These are phyloP conservation scores for Ophiostoma populinum DNA, from an alignment of 2,329 filamentous ascomycete genomes.

Conservation along the genomic window DNA sequence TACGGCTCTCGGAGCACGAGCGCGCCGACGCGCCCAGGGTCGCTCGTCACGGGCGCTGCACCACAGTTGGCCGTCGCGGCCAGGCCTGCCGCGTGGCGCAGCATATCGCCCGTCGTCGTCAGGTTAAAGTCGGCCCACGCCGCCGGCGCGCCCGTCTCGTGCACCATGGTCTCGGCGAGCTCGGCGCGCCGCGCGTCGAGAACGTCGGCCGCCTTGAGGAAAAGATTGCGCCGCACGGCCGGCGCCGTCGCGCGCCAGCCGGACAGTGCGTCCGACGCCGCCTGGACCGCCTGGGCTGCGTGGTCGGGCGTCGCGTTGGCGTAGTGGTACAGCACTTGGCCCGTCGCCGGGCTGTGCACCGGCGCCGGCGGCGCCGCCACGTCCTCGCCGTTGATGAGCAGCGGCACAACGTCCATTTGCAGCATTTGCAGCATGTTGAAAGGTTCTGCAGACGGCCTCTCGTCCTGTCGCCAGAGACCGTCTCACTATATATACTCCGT, in stretches of 20 bases:
- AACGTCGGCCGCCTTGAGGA: constrained; percentile 51
- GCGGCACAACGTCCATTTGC: background rate
- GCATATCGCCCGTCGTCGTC: constrained; percentile 18
- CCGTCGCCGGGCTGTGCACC: constrained; percentile 16
- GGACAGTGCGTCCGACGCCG: constrained; percentile 49
- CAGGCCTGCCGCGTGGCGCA: constrained; percentile 22
- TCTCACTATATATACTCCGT: no score
- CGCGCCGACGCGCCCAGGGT: constrained; percentile 19
- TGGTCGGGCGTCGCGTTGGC: constrained; percentile 15
- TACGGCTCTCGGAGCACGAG: constrained; percentile 60
- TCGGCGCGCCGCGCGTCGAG: constrained; percentile 43
- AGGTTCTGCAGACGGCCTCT: no score
- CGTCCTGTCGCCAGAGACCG: no score
- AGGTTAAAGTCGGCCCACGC: constrained; percentile 28
- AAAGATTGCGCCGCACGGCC: constrained; percentile 45
- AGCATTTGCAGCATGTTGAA: no score
- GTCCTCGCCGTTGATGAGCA: constrained; percentile 1
- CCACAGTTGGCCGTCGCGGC: constrained; percentile 13
- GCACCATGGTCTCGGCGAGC: constrained; percentile 38
- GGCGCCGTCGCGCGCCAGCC: constrained; percentile 50
- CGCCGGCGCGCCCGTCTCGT: constrained; percentile 25
- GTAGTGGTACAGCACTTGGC: constrained; percentile 15
- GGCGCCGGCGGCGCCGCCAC: no score
- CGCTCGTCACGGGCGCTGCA: constrained; percentile 1
- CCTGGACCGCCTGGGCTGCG: constrained; percentile 16